Base-by-base conservation (phyloP, 495 filamentous ascomycete species). In the Aspergillus bertholletiae region DNA sequence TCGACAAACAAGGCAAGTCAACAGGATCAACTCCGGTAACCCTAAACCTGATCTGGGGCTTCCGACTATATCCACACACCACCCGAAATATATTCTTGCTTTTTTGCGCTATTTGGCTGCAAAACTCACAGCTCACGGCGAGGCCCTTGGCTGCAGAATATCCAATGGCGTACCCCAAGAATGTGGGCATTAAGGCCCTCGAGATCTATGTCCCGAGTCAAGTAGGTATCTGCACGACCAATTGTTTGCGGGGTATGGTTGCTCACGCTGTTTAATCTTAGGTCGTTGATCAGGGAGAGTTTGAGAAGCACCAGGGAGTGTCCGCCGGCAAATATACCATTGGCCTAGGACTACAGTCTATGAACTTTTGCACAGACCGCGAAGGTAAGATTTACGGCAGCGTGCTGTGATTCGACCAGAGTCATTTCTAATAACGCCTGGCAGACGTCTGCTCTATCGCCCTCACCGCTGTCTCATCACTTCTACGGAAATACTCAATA, bases 171-270 rank as follows among this genome's bases (percentile, higher is more conserved):
- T n/a, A n/a, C 71, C 90, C 94, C 55, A 85, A 93, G 74, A 97
- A 97, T 76, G 88, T 97, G 68, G 94, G 94, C 83, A 96, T 98
- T 74, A 98, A 97, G 82, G 94, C 89, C 90, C 93, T 98, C 74
- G 94, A 97, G 79, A 87, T 98, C 70, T 98, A 98, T 76, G 96
- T 96, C 71, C 94, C 94, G 50, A 89, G 83, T 72, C 94, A 96
- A 84, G 94, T 96, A 75, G 56, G 88, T 27, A 52, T 54, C 13
- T 9, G 30, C 45, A 51, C 46, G 28, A 37, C n/a, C n/a, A n/a
- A n/a, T n/a, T n/a, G n/a, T n/a, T n/a, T n/a, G n/a, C n/a, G n/a
- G n/a, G n/a, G n/a, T n/a, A n/a, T n/a, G n/a, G n/a, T 35, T 41
- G 37, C 26, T 44, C 35, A 62, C 65, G 67, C 56, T 70, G 57